Percentiles rank a stretch among this genome's conserved stretches.
Evolutionary conservation across 1,284 basidiomycete genomes (phyloP).

Genomic region (Ustilago loliicola): DNA sequence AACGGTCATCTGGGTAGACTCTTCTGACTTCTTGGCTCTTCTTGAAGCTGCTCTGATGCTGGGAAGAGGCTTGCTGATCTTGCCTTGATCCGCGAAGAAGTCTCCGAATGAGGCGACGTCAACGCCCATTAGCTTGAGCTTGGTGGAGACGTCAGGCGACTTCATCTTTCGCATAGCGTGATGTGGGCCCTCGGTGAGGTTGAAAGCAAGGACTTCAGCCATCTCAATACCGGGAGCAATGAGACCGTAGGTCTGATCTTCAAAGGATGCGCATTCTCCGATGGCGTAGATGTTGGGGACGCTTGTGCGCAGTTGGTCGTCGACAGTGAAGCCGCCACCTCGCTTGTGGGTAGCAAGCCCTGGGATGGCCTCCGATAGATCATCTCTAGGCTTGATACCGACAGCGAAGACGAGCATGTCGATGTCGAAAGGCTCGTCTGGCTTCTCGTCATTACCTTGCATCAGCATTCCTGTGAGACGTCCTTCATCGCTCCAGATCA

Average conservation of each 20-base stretch:
- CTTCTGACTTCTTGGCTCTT: conserved; percentile 16
- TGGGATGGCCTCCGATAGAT: conserved; percentile 73
- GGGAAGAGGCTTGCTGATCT: conserved; percentile 59
- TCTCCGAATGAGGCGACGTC: conserved; percentile 83
- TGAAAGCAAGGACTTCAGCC: conserved; percentile 82
- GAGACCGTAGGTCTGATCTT: conserved; percentile 78
- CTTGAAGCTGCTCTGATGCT: conserved; percentile 27
- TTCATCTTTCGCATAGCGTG: conserved; percentile 76
- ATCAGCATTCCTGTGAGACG: conserved; percentile 62
- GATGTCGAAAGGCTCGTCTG: conserved; percentile 65
- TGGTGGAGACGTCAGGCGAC: conserved; percentile 77
- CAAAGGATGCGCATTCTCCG: conserved; percentile 82
- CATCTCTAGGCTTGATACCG: conserved; percentile 78
- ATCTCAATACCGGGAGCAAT: conserved; percentile 82
- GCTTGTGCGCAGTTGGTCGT: conserved; percentile 76
- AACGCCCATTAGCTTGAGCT: conserved; percentile 81
- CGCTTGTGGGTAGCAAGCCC: conserved; percentile 73
- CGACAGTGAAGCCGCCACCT: conserved; percentile 77
- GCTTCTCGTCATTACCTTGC: conserved; percentile 65
- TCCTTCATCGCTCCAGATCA: conserved; percentile 46
- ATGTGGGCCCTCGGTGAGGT: conserved; percentile 74
- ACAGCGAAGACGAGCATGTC: conserved; percentile 70
- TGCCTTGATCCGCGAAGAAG: conserved; percentile 78
- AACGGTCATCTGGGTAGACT: conserved; percentile 19
- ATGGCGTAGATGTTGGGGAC: conserved; percentile 79